Conservation (phyloP, 768 basidiomycete genomes). For the Lepiota brunneoincarnata region DNA sequence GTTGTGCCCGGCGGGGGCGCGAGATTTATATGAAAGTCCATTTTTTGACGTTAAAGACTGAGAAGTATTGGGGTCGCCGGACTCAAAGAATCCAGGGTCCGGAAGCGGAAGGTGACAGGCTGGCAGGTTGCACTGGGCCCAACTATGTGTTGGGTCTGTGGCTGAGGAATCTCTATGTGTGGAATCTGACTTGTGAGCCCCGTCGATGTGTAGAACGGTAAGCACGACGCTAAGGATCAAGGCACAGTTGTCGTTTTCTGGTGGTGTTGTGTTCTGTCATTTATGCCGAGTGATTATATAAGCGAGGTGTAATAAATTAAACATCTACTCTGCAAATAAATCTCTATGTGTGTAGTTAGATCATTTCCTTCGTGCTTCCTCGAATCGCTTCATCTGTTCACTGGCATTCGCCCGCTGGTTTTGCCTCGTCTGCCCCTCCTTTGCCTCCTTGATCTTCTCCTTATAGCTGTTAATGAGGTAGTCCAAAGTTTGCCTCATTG, state of each 20-base stretch:
- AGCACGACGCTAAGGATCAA: no score
- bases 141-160: no score
- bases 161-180: no score
- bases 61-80: no score
- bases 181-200: no score
- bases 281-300: not conserved
- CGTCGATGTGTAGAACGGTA: no score
- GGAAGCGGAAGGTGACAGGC: no score
- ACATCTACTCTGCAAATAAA: not conserved
- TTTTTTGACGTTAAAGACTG: not conserved
- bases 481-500: constrained; percentile 1
- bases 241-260: no score
- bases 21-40: constrained; percentile 4
- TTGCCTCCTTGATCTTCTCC: not conserved
- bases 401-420: constrained; percentile 1
- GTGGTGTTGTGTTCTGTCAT: no score
- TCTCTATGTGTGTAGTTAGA: not conserved
- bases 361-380: constrained; percentile 6
- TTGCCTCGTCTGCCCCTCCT: not conserved
- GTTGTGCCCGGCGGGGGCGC: constrained; percentile 17
- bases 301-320: not conserved
- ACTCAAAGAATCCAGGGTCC: no score
- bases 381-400: constrained; percentile 6
- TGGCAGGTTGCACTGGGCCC: no score
- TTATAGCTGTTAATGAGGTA: not conserved